Evolutionary conservation across 352 stramenopile genomes (phyloP), one percentile per base, ranked within the genome.

Genomic region (Phytopythium kandeliae): DNA sequence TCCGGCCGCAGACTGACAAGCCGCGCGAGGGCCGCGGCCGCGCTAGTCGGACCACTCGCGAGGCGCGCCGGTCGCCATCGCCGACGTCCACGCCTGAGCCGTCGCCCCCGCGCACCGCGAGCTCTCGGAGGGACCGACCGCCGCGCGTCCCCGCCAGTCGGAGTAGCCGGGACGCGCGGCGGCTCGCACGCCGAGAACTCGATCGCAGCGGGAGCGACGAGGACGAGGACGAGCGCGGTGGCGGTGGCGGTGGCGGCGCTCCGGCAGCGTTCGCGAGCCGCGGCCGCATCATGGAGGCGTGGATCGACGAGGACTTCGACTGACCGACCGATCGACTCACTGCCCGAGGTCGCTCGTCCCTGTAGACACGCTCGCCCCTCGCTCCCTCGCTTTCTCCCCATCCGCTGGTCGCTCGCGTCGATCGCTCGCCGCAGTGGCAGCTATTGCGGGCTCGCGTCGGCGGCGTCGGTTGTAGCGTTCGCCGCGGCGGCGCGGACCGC

Each of bases 221-320:
- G 38, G 38, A 25, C 26, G 42, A 36, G 17, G 43, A 28, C 3
- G 25, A 48, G 15, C n/a, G n/a, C n/a, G n/a, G n/a, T n/a, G n/a
- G n/a, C n/a, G n/a, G n/a, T n/a, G n/a, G n/a, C n/a, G n/a, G n/a
- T n/a, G n/a, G n/a, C n/a, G n/a, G n/a, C n/a, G n/a, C n/a, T n/a
- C n/a, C n/a, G n/a, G n/a, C n/a, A n/a, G 19, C 60, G 55, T 11
- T 55, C 37, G 17, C 49, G 40, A 70, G 56, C 49, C 74, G 81
- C 45, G 75, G 73, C 3, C 78, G 67, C 45, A 63, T 87, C 42
- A 86, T 89, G 62, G 68, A 89, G 42, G 78, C 78, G 9, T 89
- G 78, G 78, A 73, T 65, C 46, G 74, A 86, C 45, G 75, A 81
- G 13, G 61, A 78, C 54, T 71, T 68, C 62, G 38, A 65, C 36